A percentile compares a stretch with the other conserved stretches of the same genome.
phyloP scores from a whole-genome alignment of 805 yeast species.

The Wickerhamiella qilinensis region DNA sequence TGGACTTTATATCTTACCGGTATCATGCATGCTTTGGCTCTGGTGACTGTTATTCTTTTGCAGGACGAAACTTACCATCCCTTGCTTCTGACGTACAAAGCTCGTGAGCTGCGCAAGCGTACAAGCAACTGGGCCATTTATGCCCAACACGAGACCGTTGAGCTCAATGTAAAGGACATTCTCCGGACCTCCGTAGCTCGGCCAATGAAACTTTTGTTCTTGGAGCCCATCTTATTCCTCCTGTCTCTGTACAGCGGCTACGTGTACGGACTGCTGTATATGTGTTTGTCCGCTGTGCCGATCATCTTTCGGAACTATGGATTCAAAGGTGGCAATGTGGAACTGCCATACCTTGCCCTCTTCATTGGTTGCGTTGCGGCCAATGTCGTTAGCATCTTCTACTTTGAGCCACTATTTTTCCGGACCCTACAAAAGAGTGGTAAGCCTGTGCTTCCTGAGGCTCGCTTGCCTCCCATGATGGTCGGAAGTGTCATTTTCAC shows the following conservation, averaged over 20 bases:
- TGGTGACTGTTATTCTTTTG: conserved; percentile 24
- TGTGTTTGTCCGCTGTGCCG: conserved; percentile 63
- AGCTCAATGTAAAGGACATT: conserved; percentile 41
- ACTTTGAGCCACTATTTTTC: conserved; percentile 37
- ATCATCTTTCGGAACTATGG: conserved; percentile 52
- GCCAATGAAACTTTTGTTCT: conserved; percentile 49
- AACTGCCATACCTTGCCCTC: conserved; percentile 67
- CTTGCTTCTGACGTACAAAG: conserved; percentile 44
- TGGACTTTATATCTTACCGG: conserved; percentile 6
- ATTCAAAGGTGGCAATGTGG: conserved; percentile 43
- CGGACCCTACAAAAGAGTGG: conserved; percentile 33
- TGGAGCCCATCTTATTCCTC: conserved; percentile 59
- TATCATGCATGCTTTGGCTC: conserved; percentile 23
- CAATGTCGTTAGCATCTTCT: conserved; percentile 39
- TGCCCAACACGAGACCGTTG: conserved; percentile 73
- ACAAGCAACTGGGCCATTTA: conserved; percentile 72
- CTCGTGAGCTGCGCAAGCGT: conserved; percentile 49
- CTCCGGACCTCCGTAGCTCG: conserved; percentile 46
- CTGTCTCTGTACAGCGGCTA: conserved; percentile 59
- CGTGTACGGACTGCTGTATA: conserved; percentile 63
- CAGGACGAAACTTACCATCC: conserved; percentile 25
- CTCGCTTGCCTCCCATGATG: conserved; percentile 66
- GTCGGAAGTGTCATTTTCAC: conserved; percentile 57
- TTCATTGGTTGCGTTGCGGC: conserved; percentile 39
- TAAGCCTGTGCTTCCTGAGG: conserved; percentile 59